These are phyloP conservation scores for Mycena filopes DNA, from an alignment of 768 basidiomycete species.

Conservation along the genomic window DNA sequence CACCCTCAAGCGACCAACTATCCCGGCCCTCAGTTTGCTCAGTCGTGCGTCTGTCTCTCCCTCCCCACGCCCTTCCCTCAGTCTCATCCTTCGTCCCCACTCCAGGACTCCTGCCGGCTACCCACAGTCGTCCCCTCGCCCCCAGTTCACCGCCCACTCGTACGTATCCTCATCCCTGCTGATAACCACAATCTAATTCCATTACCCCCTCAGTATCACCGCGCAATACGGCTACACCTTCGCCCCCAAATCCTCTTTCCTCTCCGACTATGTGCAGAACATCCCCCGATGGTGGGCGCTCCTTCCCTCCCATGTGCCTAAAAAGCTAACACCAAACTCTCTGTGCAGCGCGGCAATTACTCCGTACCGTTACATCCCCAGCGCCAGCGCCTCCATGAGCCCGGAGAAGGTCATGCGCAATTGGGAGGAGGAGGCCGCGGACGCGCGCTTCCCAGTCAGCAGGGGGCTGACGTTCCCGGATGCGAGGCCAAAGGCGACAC, in stretches of 20 bases:
- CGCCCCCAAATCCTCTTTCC: slow-evolving; percentile 5
- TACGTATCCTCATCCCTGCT: too few relatives aligned
- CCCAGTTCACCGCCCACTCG: neutral
- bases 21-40: neutral
- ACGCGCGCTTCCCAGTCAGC: slow-evolving; percentile 10
- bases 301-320: neutral
- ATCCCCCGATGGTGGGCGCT: neutral
- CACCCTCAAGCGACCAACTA: too few relatives aligned
- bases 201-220: too few relatives aligned
- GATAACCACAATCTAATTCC: too few relatives aligned
- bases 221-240: too few relatives aligned
- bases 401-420: too few relatives aligned
- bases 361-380: slow-evolving; percentile 1
- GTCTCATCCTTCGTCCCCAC: neutral
- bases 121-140: too few relatives aligned
- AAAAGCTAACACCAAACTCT: neutral
- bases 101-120: too few relatives aligned
- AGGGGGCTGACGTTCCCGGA: slow-evolving; percentile 5
- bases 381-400: too few relatives aligned
- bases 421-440: too few relatives aligned
- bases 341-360: neutral
- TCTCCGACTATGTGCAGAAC: slow-evolving; percentile 4
- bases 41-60: neutral
- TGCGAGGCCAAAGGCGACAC: neutral
- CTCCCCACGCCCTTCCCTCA: too few relatives aligned